These are phyloP conservation scores for Astrocystis sublimbata DNA, from an alignment of 495 filamentous ascomycete species.

Conservation along the genomic window DNA sequence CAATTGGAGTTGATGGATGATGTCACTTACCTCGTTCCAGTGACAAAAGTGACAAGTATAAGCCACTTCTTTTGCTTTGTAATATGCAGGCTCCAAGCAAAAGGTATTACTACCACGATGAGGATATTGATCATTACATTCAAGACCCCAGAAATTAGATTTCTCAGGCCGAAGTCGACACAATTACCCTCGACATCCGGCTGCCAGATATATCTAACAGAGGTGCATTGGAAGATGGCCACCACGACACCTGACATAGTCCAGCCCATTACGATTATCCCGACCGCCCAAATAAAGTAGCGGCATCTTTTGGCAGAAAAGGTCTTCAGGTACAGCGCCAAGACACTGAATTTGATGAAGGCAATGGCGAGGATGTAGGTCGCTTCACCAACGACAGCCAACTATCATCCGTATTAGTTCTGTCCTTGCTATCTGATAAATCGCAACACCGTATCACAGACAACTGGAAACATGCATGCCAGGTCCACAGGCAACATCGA, in stretches of 20 bases:
- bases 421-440: background rate
- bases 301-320: constrained; percentile 10
- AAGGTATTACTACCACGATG: constrained; percentile 17
- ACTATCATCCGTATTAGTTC: background rate
- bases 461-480: background rate
- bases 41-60: constrained; percentile 9
- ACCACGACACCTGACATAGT: constrained; percentile 13
- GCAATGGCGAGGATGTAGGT: constrained; percentile 15
- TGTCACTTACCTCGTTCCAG: constrained; percentile 16
- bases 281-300: constrained; percentile 13
- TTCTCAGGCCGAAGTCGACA: constrained; percentile 11
- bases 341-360: constrained; percentile 21
- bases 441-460: background rate
- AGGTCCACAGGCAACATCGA: no score
- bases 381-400: constrained; percentile 13
- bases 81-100: background rate
- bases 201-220: constrained; percentile 20
- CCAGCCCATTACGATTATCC: constrained; percentile 12
- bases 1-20: background rate
- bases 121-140: constrained; percentile 20
- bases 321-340: constrained; percentile 13
- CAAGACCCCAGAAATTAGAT: constrained; percentile 18
- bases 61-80: constrained; percentile 15
- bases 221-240: constrained; percentile 21
- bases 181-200: background rate